phyloP scores from a whole-genome alignment of 192 early-diverging fungal species.

The Coemansia sp. region DNA sequence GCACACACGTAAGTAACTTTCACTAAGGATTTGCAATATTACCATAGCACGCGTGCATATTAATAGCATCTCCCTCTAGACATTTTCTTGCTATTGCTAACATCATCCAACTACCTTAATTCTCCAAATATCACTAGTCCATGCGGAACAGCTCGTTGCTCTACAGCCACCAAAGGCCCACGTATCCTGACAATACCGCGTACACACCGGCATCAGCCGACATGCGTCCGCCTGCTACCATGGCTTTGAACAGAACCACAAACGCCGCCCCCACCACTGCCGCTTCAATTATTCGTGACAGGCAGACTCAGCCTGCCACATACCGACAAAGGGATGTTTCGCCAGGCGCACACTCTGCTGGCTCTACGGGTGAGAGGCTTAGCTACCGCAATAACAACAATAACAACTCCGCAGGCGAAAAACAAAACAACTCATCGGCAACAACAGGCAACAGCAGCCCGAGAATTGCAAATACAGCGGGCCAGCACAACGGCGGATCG shows the following conservation, averaged over 20 bases:
- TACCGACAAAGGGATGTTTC: not conserved
- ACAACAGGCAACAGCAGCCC: not conserved
- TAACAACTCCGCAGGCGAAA: no score
- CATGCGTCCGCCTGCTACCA: not conserved
- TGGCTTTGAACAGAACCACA: not conserved
- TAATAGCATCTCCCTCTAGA: no score
- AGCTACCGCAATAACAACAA: not conserved
- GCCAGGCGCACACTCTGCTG: not conserved
- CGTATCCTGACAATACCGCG: not conserved
- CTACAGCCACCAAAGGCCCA: not conserved
- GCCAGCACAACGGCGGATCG: not conserved
- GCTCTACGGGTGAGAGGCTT: not conserved
- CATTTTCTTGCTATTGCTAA: no score
- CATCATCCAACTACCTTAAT: no score
- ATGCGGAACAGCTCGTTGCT: slow-evolving; percentile 10
- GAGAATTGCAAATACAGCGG: not conserved
- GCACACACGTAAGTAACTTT: no score
- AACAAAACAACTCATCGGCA: not conserved
- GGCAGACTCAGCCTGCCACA: not conserved
- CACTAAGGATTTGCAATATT: no score
- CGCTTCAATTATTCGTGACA: not conserved
- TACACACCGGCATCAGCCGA: not conserved
- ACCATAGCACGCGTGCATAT: no score
- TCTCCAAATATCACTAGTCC: no score
- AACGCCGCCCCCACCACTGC: not conserved